These are phyloP conservation scores for Phytopythium aichiense DNA, from an alignment of 352 stramenopile genomes.

Conservation along the genomic window DNA sequence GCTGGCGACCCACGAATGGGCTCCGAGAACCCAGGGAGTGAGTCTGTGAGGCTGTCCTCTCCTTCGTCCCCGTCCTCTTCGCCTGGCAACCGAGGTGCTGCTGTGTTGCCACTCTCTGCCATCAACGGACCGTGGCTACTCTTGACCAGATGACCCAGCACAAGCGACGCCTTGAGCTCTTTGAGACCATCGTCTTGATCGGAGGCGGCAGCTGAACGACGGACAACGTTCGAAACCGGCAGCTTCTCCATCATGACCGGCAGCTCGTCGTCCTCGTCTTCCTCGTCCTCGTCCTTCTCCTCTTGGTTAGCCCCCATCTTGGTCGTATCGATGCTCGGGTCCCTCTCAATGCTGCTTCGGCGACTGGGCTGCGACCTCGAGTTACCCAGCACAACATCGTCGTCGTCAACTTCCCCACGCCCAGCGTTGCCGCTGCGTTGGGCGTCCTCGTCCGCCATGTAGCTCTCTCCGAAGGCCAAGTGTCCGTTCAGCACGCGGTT, in stretches of 20 bases:
- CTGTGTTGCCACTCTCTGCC: not conserved
- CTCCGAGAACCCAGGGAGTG: slow-evolving; percentile 30
- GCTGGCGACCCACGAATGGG: slow-evolving; percentile 7
- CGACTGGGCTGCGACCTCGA: not conserved
- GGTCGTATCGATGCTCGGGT: not conserved
- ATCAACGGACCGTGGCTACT: not conserved
- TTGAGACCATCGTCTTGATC: not conserved
- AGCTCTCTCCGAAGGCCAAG: slow-evolving; percentile 49
- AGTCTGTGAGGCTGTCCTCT: slow-evolving; percentile 18
- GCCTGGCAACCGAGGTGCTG: not conserved
- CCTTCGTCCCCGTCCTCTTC: slow-evolving; percentile 8
- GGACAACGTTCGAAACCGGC: not conserved
- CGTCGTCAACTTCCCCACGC: not conserved
- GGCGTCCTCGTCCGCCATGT: slow-evolving; percentile 20
- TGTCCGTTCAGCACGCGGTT: slow-evolving; percentile 66
- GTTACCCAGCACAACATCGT: not conserved
- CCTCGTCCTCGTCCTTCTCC: slow-evolving; percentile 15
- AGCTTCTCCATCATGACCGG: slow-evolving; percentile 52
- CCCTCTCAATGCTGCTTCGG: not conserved
- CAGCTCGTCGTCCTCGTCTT: slow-evolving; percentile 46
- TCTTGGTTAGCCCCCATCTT: not conserved
- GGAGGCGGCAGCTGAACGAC: not conserved
- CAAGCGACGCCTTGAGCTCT: not conserved
- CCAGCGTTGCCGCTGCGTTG: no score
- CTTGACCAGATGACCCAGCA: not conserved